Evolutionary conservation across 306 rosid genomes (phyloP).

Genomic region (Crataegus laevigata): DNA sequence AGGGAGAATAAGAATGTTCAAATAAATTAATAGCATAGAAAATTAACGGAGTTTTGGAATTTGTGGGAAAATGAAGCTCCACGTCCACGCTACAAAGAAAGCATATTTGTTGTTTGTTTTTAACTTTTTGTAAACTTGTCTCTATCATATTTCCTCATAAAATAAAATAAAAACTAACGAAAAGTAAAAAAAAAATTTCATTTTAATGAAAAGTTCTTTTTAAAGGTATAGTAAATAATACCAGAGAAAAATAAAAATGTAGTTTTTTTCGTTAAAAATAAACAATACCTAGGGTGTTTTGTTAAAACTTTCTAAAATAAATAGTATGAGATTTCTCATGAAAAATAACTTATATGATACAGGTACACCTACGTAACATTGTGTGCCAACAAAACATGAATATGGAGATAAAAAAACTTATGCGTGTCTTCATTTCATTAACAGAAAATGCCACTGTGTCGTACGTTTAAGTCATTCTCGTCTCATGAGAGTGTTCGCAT

Average conservation of each 20-base stretch:
- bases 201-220: too few relatives aligned
- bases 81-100: constrained; percentile 44
- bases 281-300: too few relatives aligned
- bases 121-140: constrained; percentile 2
- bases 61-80: constrained; percentile 47
- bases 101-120: background rate
- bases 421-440: too few relatives aligned
- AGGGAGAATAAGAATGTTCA: background rate
- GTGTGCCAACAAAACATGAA: too few relatives aligned
- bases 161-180: too few relatives aligned
- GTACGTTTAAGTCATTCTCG: background rate
- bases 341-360: too few relatives aligned
- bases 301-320: background rate
- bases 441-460: background rate
- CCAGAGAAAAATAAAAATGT: too few relatives aligned
- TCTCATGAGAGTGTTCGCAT: background rate
- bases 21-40: background rate
- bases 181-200: too few relatives aligned
- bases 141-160: background rate
- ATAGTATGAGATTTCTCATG: background rate
- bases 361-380: rapidly evolving
- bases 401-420: too few relatives aligned
- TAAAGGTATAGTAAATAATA: too few relatives aligned
- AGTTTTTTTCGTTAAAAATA: too few relatives aligned
- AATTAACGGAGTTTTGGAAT: background rate